Percentiles rank a stretch among this genome's conserved stretches.
These are phyloP conservation scores for Coniosporium tulheliwenetii DNA, from an alignment of 2,329 filamentous ascomycete species.

Conservation along the genomic window DNA sequence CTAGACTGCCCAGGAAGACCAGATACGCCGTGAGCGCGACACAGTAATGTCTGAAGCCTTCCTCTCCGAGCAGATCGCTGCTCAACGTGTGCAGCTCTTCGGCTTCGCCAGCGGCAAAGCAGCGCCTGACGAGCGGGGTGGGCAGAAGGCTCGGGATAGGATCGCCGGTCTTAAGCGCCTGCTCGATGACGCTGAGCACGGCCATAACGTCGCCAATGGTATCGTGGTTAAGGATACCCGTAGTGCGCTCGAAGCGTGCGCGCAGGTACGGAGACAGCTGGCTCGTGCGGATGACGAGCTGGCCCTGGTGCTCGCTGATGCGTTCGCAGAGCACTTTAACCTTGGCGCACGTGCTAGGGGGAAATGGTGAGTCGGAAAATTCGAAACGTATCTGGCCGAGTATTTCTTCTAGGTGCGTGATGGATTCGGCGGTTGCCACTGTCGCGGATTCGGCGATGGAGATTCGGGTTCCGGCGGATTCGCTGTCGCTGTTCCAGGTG, in stretches of 20 bases:
- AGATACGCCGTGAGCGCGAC: no score
- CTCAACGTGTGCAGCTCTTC: no score
- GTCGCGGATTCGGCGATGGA: no score
- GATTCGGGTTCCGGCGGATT: no score
- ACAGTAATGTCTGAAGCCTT: no score
- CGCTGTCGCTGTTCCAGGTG: no score
- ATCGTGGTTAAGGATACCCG: conserved; percentile 26
- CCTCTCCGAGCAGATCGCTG: no score
- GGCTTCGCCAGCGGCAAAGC: conserved; percentile 1
- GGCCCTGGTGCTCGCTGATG: conserved; percentile 17
- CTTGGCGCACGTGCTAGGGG: conserved; percentile 15
- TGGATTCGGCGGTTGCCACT: no score
- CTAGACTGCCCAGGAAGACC: no score
- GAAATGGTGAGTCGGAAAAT: conserved; percentile 23
- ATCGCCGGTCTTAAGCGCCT: conserved; percentile 31
- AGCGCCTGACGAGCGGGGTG: conserved; percentile 24
- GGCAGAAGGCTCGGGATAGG: conserved; percentile 32
- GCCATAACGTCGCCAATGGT: conserved; percentile 36
- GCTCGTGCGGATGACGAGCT: conserved; percentile 19
- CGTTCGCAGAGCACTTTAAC: conserved; percentile 17
- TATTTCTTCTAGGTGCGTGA: no score
- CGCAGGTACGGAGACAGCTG: conserved; percentile 24
- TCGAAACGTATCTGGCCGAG: conserved; percentile 21
- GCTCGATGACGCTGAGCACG: conserved; percentile 30
- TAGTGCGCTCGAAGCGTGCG: conserved; percentile 18